These are phyloP conservation scores for Boletellus sp. DNA, from an alignment of 1,284 basidiomycete genomes.

Conservation along the genomic window DNA sequence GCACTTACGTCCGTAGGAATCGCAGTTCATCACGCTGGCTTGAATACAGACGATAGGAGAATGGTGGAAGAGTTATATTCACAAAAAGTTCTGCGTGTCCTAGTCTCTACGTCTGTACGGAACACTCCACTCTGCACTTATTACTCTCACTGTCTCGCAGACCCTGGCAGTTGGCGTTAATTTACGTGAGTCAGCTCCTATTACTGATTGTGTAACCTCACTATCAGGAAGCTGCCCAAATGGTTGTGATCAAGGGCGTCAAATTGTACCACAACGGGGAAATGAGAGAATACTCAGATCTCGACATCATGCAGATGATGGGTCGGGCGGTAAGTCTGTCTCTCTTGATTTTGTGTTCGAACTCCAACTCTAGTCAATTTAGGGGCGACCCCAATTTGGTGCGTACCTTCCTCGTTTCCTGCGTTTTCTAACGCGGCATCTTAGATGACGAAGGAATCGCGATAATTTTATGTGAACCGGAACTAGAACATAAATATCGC, in stretches of 20 bases:
- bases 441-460: slow-evolving; percentile 75
- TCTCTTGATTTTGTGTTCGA: neutral
- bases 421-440: slow-evolving; percentile 7
- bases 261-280: slow-evolving; percentile 64
- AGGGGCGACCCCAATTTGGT: slow-evolving; percentile 95
- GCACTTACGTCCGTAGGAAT: slow-evolving; percentile 65
- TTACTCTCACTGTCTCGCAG: slow-evolving; percentile 34
- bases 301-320: slow-evolving; percentile 85
- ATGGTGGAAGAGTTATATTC: slow-evolving; percentile 70
- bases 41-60: slow-evolving; percentile 69
- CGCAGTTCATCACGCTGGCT: slow-evolving; percentile 85
- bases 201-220: slow-evolving; percentile 1
- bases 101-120: slow-evolving; percentile 72
- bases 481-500: slow-evolving; percentile 71
- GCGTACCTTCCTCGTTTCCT: slow-evolving; percentile 8
- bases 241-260: slow-evolving; percentile 81
- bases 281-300: slow-evolving; percentile 73
- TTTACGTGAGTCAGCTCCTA: slow-evolving; percentile 53
- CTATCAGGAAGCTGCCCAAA: slow-evolving; percentile 59
- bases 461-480: slow-evolving; percentile 75
- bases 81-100: slow-evolving; percentile 59
- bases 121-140: slow-evolving; percentile 1
- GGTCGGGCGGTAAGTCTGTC: slow-evolving; percentile 65
- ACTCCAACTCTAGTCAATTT: slow-evolving; percentile 10
- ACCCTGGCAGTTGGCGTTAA: slow-evolving; percentile 90